Base-by-base conservation (phyloP, 352 stramenopile species). In the Pythium pyrilobum region DNA sequence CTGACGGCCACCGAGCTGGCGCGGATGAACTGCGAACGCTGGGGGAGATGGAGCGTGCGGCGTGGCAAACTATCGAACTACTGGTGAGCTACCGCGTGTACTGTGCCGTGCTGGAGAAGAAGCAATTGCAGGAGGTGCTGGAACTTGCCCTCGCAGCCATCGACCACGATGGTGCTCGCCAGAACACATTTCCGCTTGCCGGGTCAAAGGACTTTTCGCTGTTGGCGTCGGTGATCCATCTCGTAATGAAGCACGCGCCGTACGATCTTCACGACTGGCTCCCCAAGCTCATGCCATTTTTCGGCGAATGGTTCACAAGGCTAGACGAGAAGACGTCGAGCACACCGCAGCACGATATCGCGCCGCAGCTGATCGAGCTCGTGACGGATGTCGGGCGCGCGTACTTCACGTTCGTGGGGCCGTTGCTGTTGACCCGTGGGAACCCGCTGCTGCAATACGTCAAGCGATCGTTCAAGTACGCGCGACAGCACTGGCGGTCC, bases 51-150 rank as follows among this genome's bases (percentile, higher is more conserved):
- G 81, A 92, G 44, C 76, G 70, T 15, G 77, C 84, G 39, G 83
- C 77, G 24, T 93, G 78, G 78, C 65, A 83, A 36, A 80, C 68
- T 27, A 62, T 90, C 38, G 59, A 76, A 29, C 58, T 79, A 21
- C 21, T 92, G 3, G 67, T 79, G 10, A 65, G 78, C 28, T 80
- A 74, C 50, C 72, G 72, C 43, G 77, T 85, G 1, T 92, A 92
- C 53, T 92, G 79, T 39, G 71, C 69, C 6, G 66, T 92, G 29
- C 29, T 92, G 12, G 59, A 77, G 12, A 64, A 75, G 23, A 58
- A 60, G 20, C 58, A 84, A 27, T 63, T 87, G 40, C 62, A 78
- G 29, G 70, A 84, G 15, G 63, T 78, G 23, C 45, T 85, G 15
- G 76, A 92, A 38, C 41, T 85, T n/a, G 72, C 72, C 0, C 50